Percentiles rank a stretch among this genome's conserved stretches.
Evolutionary conservation across 768 basidiomycete species (phyloP).

Genomic region (Lactifluus volemus): DNA sequence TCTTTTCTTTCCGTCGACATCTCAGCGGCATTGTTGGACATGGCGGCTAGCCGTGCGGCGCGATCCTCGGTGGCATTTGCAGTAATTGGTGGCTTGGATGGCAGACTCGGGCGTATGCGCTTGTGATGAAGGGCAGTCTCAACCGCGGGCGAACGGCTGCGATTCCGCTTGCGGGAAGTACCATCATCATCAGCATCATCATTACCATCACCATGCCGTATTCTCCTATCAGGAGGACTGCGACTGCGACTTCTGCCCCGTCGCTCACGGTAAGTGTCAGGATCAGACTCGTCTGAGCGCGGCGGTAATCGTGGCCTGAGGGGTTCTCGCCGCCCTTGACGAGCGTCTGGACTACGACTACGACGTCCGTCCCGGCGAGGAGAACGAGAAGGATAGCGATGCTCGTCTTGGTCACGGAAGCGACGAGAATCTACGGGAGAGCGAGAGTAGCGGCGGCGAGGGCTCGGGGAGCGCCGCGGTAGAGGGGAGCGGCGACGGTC

Average conservation of each 20-base stretch:
- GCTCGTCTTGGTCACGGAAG: conserved; percentile 24
- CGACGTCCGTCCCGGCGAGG: conserved; percentile 26
- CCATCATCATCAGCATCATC: conserved; percentile 16
- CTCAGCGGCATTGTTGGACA: conserved; percentile 65
- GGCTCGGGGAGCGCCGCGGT: conserved; percentile 36
- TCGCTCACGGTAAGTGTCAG: conserved; percentile 24
- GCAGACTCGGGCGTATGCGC: conserved; percentile 41
- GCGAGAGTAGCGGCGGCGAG: conserved; percentile 37
- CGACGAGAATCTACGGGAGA: conserved; percentile 33
- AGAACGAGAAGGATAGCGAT: conserved; percentile 16
- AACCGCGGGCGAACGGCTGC: conserved; percentile 30
- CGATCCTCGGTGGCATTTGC: conserved; percentile 41
- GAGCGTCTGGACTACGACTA: conserved; percentile 14
- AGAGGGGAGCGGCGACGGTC: conserved; percentile 27
- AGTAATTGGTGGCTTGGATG: conserved; percentile 21
- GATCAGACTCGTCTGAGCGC: conserved; percentile 44
- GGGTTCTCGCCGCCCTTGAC: conserved; percentile 1
- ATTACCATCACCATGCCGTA: conserved; percentile 20
- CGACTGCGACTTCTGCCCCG: conserved; percentile 24
- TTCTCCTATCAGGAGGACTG: conserved; percentile 16
- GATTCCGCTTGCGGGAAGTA: conserved; percentile 32
- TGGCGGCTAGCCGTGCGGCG: conserved; percentile 82
- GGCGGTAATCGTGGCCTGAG: conserved; percentile 38
- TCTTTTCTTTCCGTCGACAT: conserved; percentile 64
- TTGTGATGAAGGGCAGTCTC: conserved; percentile 32